Conservation (phyloP, 768 basidiomycete species). For the Rubroboletus satanas region DNA sequence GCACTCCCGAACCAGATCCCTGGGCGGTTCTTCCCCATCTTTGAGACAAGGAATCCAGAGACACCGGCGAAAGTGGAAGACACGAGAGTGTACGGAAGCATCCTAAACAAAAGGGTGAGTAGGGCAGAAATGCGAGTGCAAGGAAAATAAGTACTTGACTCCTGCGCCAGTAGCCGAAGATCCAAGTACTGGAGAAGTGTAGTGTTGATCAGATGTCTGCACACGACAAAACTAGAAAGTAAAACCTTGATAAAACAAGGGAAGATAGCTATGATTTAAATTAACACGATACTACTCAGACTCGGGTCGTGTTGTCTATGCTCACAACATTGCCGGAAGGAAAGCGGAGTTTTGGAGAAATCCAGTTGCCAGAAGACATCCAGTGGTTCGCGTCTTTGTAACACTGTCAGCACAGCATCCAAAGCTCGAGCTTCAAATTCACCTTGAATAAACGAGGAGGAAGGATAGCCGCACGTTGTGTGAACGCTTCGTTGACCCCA, state of each 20-base stretch:
- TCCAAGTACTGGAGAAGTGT: slow-evolving; percentile 46
- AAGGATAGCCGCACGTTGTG: slow-evolving; percentile 63
- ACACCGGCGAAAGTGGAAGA: slow-evolving; percentile 48
- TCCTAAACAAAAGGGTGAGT: slow-evolving; percentile 37
- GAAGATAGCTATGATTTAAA: slow-evolving; percentile 48
- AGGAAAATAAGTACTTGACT: slow-evolving; percentile 56
- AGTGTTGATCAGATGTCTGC: not conserved
- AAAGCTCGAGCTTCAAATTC: not conserved
- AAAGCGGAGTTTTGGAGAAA: slow-evolving; percentile 65
- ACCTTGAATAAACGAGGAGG: slow-evolving; percentile 74
- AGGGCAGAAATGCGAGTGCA: not conserved
- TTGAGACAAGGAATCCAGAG: slow-evolving; percentile 58
- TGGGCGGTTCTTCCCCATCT: slow-evolving; percentile 52
- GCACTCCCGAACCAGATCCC: slow-evolving; percentile 64
- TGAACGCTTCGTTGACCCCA: slow-evolving; percentile 55
- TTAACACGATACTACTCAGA: not conserved
- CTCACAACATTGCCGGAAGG: slow-evolving; percentile 41
- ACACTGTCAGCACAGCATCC: not conserved
- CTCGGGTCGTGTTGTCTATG: not conserved
- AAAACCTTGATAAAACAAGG: slow-evolving; percentile 62
- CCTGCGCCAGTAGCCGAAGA: slow-evolving; percentile 68
- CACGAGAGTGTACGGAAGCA: slow-evolving; percentile 70
- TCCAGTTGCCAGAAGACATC: slow-evolving; percentile 48
- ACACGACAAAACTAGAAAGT: not conserved
- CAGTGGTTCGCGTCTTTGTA: slow-evolving; percentile 63